Evolutionary conservation across 768 basidiomycete species (phyloP).

Genomic region (Trametes meyenii): DNA sequence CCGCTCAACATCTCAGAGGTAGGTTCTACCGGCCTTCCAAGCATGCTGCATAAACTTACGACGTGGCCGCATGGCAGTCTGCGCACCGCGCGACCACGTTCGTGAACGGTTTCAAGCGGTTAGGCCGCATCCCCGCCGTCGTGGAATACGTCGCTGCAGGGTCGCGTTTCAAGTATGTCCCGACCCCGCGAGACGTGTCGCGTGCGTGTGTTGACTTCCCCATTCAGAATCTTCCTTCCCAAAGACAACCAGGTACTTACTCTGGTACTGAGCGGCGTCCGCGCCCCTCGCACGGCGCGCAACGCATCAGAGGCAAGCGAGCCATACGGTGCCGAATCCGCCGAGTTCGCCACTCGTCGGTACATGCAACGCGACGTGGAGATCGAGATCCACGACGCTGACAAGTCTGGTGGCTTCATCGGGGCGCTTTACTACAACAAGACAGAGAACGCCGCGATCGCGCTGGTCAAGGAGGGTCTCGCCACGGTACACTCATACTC

Average conservation of each 20-base stretch:
- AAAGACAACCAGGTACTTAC: constrained; percentile 95
- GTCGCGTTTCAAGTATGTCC: constrained; percentile 86
- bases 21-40: constrained; percentile 45
- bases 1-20: constrained; percentile 95
- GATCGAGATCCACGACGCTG: constrained; percentile 85
- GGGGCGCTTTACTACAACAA: constrained; percentile 86
- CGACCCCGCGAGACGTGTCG: background rate
- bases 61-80: constrained; percentile 9
- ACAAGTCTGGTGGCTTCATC: constrained; percentile 97
- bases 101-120: constrained; percentile 88
- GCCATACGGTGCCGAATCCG: constrained; percentile 83
- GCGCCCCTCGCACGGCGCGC: constrained; percentile 86
- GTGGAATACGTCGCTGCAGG: constrained; percentile 95
- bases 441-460: constrained; percentile 81
- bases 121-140: constrained; percentile 79
- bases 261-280: constrained; percentile 89
- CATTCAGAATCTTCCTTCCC: constrained; percentile 70
- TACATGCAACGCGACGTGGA: constrained; percentile 97
- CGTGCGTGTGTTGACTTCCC: background rate
- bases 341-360: constrained; percentile 73
- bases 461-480: constrained; percentile 84
- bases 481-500: constrained; percentile 89
- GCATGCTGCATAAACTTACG: background rate
- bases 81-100: constrained; percentile 78
- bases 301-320: constrained; percentile 83